A percentile compares a stretch with the other conserved stretches of the same genome.
Conservation (phyloP, 805 yeast genomes). For the Sugiyamaella marilandica region DNA sequence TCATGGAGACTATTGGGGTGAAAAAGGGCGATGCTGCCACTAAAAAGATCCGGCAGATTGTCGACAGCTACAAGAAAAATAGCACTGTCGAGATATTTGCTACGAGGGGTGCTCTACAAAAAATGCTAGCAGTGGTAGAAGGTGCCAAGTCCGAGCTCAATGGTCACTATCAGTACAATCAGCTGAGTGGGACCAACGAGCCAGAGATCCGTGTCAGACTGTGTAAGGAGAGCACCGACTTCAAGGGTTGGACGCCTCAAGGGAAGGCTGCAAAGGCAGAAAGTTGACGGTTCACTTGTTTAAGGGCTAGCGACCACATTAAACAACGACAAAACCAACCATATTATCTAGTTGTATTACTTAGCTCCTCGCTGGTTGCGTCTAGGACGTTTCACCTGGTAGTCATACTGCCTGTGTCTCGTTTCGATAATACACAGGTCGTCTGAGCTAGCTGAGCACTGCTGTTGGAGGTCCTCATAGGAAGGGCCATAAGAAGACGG, state of each 20-base stretch:
- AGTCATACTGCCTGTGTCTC: no score
- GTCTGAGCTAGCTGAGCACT: no score
- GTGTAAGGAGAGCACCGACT: neutral
- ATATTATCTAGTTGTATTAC: no score
- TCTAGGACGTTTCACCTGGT: no score
- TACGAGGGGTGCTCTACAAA: slow-evolving; percentile 14
- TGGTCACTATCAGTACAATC: slow-evolving; percentile 20
- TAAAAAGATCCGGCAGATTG: slow-evolving; percentile 1
- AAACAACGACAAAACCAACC: no score
- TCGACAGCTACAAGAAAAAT: neutral
- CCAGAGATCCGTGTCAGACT: neutral
- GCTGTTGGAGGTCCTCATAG: no score
- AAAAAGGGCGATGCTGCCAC: slow-evolving; percentile 13
- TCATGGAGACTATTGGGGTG: neutral
- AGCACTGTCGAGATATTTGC: neutral
- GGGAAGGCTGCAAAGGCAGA: neutral
- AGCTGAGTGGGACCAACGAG: neutral
- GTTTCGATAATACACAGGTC: no score
- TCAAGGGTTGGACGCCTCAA: neutral
- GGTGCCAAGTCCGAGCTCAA: slow-evolving; percentile 16
- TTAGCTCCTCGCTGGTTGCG: no score
- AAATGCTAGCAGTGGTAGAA: slow-evolving; percentile 23
- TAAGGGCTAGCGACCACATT: no score
- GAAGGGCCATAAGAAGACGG: no score
- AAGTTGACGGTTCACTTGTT: no score